Evolutionary conservation across 371 early-diverging fungal genomes (phyloP).

Genomic region (Lichtheimia corymbifera): DNA sequence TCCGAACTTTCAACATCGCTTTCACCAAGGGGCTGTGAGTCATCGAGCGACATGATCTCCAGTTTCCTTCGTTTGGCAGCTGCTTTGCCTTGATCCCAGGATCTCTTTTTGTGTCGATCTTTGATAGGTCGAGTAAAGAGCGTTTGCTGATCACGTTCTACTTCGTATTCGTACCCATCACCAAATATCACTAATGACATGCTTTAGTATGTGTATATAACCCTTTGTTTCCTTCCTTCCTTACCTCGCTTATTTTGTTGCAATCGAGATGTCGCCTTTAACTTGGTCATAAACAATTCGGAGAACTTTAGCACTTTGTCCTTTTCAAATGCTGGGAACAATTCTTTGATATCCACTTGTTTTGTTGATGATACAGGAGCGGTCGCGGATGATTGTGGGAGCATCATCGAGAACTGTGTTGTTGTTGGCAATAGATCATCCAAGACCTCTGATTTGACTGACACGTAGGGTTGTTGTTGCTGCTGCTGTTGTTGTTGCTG

Average conservation of each 20-base stretch:
- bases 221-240: not conserved
- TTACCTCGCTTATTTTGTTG: slow-evolving; percentile 34
- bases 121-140: slow-evolving; percentile 35
- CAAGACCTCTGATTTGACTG: no score
- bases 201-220: not conserved
- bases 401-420: not conserved
- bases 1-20: slow-evolving; percentile 7
- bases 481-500: not conserved
- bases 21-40: not conserved
- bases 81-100: slow-evolving; percentile 7
- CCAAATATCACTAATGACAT: slow-evolving; percentile 31
- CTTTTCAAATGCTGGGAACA: slow-evolving; percentile 70
- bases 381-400: not conserved
- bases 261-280: slow-evolving; percentile 36
- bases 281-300: slow-evolving; percentile 60
- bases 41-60: slow-evolving; percentile 14
- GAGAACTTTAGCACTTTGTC: slow-evolving; percentile 66
- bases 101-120: slow-evolving; percentile 17
- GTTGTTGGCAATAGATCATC: not conserved
- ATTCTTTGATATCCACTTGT: slow-evolving; percentile 48
- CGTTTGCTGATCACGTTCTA: slow-evolving; percentile 42
- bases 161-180: slow-evolving; percentile 47
- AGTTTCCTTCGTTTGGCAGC: slow-evolving; percentile 30
- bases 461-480: not conserved
- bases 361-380: slow-evolving; percentile 2